Evolutionary conservation across 2,329 filamentous ascomycete genomes (phyloP).

Genomic region (Reticulascus tulasneorum): DNA sequence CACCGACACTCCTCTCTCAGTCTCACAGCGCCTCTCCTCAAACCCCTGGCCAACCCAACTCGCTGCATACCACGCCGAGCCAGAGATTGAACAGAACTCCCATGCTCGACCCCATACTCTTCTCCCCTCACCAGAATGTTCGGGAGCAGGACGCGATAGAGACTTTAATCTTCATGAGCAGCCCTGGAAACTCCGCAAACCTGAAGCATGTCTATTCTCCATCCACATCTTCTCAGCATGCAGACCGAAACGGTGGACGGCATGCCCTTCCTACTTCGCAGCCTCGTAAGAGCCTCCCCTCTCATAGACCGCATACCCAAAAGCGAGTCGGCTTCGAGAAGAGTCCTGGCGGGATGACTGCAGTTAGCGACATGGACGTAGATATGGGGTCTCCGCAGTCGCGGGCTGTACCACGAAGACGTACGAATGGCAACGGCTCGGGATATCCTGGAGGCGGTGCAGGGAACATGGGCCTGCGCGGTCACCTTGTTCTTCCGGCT

Average conservation of each 20-base stretch:
- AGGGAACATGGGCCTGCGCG: constrained; percentile 22
- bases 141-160: constrained; percentile 80
- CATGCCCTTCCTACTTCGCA: constrained; percentile 42
- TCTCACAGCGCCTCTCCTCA: constrained; percentile 43
- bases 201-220: constrained; percentile 53
- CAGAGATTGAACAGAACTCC: constrained; percentile 30
- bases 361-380: constrained; percentile 44
- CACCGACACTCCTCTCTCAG: constrained; percentile 46
- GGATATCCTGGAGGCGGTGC: no score
- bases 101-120: constrained; percentile 51
- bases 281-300: constrained; percentile 49
- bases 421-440: constrained; percentile 24
- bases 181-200: constrained; percentile 66
- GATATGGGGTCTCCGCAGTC: constrained; percentile 27
- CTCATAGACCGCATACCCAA: constrained; percentile 37
- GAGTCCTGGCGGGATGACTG: constrained; percentile 32
- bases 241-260: no score
- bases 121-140: constrained; percentile 64
- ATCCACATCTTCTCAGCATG: constrained; percentile 23
- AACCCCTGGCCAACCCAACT: constrained; percentile 11
- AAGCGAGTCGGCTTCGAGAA: constrained; percentile 48
- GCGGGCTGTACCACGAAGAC: constrained; percentile 23
- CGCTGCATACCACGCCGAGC: constrained; percentile 21
- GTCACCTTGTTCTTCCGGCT: constrained; percentile 44
- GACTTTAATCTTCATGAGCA: constrained; percentile 77